A percentile compares a stretch with the other conserved stretches of the same genome.
phyloP scores from a whole-genome alignment of 192 early-diverging fungal genomes.

The Umbelopsis ramanniana region DNA sequence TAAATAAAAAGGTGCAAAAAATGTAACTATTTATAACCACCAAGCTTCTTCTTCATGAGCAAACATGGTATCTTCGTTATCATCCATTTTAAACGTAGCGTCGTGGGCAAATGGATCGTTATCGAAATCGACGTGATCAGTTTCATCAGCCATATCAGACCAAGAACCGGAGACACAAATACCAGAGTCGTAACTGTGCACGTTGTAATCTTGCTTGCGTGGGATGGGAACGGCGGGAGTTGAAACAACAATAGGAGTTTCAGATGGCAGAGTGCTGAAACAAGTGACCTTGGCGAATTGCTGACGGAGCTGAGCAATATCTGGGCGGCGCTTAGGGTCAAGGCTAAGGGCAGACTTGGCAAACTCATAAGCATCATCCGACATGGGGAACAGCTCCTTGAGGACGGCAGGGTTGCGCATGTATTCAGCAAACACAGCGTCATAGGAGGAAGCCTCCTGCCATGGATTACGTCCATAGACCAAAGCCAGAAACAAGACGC shows the following conservation, averaged over 20 bases:
- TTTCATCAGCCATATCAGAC: conserved; percentile 28
- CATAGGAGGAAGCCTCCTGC: conserved; percentile 56
- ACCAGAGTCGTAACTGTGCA: conserved; percentile 23
- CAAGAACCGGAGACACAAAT: conserved; percentile 21
- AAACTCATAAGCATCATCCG: conserved; percentile 40
- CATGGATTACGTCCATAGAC: conserved; percentile 83
- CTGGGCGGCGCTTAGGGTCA: conserved; percentile 47
- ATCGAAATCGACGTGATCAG: conserved; percentile 22
- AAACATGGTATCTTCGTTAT: conserved; percentile 35
- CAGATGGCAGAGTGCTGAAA: conserved; percentile 3
- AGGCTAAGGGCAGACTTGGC: conserved; percentile 49
- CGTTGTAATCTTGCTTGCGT: conserved; percentile 12
- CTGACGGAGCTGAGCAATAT: conserved; percentile 32
- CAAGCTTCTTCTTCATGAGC: conserved; percentile 39
- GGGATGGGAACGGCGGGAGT: conserved; percentile 22
- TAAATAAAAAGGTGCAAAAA: too few relatives aligned
- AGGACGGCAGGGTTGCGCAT: conserved; percentile 45
- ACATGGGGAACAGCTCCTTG: conserved; percentile 56
- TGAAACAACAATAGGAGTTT: conserved; percentile 23
- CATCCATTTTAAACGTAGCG: conserved; percentile 19
- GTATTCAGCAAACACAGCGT: conserved; percentile 55
- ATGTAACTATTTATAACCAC: conserved; percentile 32
- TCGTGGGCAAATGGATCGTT: conserved; percentile 4
- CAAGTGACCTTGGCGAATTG: conserved; percentile 19
- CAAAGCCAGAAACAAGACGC: conserved; percentile 76